Evolutionary conservation across 1,284 basidiomycete species (phyloP).

Genomic region (Uromyces viciae-fabae): DNA sequence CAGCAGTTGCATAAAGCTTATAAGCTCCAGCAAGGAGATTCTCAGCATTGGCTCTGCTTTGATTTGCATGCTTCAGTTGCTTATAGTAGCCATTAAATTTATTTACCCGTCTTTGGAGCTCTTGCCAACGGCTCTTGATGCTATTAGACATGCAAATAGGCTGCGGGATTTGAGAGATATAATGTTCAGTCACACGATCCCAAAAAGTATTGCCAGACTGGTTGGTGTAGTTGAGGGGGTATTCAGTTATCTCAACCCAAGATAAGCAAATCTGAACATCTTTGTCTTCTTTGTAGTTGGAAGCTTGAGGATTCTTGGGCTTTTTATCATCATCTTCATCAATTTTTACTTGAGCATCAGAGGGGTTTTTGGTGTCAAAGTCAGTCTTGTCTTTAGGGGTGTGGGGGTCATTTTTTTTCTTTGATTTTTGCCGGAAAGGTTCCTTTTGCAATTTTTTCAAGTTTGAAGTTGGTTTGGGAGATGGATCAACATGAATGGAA

Average conservation of each 20-base stretch:
- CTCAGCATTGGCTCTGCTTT: neutral
- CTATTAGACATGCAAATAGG: neutral
- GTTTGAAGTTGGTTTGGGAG: too few species aligned
- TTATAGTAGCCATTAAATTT: neutral
- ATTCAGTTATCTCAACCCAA: neutral
- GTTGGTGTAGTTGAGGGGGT: neutral
- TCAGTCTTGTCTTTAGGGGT: too few species aligned
- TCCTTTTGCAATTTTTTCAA: too few species aligned
- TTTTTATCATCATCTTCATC: too few species aligned
- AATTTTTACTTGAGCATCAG: too few species aligned
- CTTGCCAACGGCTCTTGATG: constrained; percentile 6
- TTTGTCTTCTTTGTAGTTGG: neutral
- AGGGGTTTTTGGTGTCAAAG: too few species aligned
- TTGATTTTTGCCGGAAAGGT: too few species aligned
- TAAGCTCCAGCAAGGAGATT: neutral
- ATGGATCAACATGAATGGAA: too few species aligned
- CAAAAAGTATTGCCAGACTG: neutral
- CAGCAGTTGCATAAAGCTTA: neutral
- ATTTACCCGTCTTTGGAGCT: neutral
- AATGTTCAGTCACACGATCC: neutral
- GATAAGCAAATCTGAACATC: neutral
- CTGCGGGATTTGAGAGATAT: too few species aligned
- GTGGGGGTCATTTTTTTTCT: too few species aligned
- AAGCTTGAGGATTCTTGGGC: too few species aligned
- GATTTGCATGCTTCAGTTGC: neutral